phyloP scores from a whole-genome alignment of 495 filamentous ascomycete species.

The Penicillium canariense region DNA sequence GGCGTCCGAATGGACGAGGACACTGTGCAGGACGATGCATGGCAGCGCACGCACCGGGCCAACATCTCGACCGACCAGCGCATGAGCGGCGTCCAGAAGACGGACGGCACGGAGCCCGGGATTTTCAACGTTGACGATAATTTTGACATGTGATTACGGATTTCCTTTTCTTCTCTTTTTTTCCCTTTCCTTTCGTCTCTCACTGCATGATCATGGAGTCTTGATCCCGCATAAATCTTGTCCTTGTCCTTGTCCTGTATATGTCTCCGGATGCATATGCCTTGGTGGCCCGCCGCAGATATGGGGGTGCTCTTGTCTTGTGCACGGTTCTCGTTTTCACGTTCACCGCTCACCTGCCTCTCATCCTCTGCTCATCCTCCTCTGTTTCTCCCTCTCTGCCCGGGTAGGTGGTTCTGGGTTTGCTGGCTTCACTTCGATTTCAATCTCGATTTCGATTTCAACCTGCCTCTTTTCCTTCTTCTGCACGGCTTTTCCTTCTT shows the following conservation, averaged over 20 bases:
- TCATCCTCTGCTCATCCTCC: constrained; percentile 3
- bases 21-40: constrained; percentile 52
- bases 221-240: constrained; percentile 36
- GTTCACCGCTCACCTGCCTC: not conserved
- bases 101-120: constrained; percentile 61
- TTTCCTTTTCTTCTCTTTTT: constrained; percentile 18
- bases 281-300: constrained; percentile 20
- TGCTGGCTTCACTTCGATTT: not conserved
- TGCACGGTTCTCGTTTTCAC: constrained; percentile 8
- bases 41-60: constrained; percentile 38
- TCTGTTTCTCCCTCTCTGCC: constrained; percentile 4
- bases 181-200: constrained; percentile 15
- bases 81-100: constrained; percentile 73
- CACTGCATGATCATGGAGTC: constrained; percentile 46
- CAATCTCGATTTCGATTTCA: not conserved
- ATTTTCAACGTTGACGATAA: constrained; percentile 70
- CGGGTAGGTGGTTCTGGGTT: constrained; percentile 3
- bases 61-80: constrained; percentile 50
- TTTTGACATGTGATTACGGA: constrained; percentile 62
- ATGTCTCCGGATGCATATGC: constrained; percentile 35
- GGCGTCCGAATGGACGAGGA: constrained; percentile 74
- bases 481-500: not conserved
- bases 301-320: constrained; percentile 27
- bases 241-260: constrained; percentile 30
- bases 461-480: not conserved